A percentile compares a stretch with the other conserved stretches of the same genome.
These are phyloP conservation scores for Entomortierella lignicola DNA, from an alignment of 192 early-diverging fungal genomes.

Conservation along the genomic window DNA sequence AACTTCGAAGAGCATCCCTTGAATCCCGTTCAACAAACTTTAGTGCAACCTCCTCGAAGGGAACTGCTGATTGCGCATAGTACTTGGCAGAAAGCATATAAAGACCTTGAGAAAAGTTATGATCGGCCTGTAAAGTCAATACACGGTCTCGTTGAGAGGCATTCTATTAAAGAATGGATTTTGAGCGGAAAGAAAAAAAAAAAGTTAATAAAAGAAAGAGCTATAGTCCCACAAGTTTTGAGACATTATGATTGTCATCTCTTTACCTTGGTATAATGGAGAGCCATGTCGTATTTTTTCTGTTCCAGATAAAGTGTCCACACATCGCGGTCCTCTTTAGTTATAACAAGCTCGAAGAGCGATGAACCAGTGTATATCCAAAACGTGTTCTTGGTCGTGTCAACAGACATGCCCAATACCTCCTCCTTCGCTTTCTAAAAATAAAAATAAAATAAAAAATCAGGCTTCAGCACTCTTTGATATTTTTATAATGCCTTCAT, in stretches of 20 bases:
- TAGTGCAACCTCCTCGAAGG: slow-evolving; percentile 93
- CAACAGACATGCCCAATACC: slow-evolving; percentile 77
- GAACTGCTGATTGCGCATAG: slow-evolving; percentile 83
- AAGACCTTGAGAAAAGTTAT: slow-evolving; percentile 79
- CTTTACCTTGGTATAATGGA: slow-evolving; percentile 78
- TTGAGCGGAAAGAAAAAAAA: background rate
- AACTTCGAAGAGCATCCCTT: slow-evolving; percentile 79
- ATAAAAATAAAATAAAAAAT: background rate
- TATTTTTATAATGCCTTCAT: no score
- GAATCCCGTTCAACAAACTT: slow-evolving; percentile 84
- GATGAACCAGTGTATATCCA: slow-evolving; percentile 91
- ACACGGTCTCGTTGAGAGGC: slow-evolving; percentile 83
- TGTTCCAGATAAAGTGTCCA: slow-evolving; percentile 91
- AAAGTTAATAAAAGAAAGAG: background rate
- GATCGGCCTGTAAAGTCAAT: slow-evolving; percentile 86
- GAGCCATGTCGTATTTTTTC: slow-evolving; percentile 84
- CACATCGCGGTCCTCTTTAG: slow-evolving; percentile 93
- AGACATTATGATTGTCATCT: background rate
- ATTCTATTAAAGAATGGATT: slow-evolving; percentile 51
- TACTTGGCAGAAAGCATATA: slow-evolving; percentile 85
- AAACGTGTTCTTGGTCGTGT: slow-evolving; percentile 83
- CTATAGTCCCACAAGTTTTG: no score
- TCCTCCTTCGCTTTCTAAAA: slow-evolving; percentile 69
- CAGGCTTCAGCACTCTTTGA: background rate
- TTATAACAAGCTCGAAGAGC: slow-evolving; percentile 91